Evolutionary conservation across 768 basidiomycete genomes (phyloP).

Genomic region (Suillus luteus): DNA sequence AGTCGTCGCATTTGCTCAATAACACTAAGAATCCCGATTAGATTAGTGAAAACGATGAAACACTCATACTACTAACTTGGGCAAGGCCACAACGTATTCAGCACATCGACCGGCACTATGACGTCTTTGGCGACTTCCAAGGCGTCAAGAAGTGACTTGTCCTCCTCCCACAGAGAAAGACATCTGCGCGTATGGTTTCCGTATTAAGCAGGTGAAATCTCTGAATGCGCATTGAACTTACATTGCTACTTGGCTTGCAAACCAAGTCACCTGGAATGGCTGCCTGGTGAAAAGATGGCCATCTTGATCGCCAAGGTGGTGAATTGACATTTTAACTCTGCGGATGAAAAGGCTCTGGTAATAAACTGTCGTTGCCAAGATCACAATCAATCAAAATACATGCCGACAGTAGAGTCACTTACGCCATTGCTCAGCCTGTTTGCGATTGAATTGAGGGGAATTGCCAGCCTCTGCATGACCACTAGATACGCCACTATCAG

Average conservation of each 20-base stretch:
- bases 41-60: background rate
- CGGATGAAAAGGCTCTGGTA: constrained; percentile 70
- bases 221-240: constrained; percentile 34
- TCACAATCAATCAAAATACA: constrained; percentile 1
- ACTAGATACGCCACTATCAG: constrained; percentile 27
- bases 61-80: constrained; percentile 36
- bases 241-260: constrained; percentile 66
- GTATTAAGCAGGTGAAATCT: constrained; percentile 16
- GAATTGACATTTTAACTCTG: constrained; percentile 55
- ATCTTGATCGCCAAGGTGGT: constrained; percentile 50
- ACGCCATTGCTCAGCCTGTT: constrained; percentile 82
- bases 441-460: constrained; percentile 62
- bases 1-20: constrained; percentile 47
- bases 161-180: constrained; percentile 64
- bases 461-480: constrained; percentile 52
- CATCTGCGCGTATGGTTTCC: constrained; percentile 43
- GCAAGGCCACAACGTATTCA: constrained; percentile 73
- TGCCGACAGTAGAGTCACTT: constrained; percentile 33
- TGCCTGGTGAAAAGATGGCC: constrained; percentile 63
- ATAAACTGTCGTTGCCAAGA: constrained; percentile 45
- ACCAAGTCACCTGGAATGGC: constrained; percentile 74
- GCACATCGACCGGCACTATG: constrained; percentile 60
- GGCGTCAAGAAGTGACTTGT: constrained; percentile 56
- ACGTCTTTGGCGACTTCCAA: constrained; percentile 69
- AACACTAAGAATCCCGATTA: constrained; percentile 38